Base-by-base conservation (phyloP, 768 basidiomycete genomes). In the Leccinum aurantiacum region DNA sequence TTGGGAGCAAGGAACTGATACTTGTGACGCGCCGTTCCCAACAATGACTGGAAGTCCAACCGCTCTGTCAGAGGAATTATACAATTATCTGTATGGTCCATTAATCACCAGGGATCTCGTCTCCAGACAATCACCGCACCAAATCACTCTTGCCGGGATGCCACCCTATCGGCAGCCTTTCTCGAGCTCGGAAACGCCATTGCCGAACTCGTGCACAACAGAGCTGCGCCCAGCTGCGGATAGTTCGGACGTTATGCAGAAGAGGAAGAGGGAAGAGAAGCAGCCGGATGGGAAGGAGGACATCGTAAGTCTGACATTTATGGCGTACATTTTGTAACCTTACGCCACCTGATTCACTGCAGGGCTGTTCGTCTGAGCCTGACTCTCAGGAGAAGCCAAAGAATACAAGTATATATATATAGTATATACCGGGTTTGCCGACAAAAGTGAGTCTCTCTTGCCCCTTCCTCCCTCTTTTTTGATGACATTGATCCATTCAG, bases 401-500 rank as follows among this genome's bases (percentile, higher is more conserved):
- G 46, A 22, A 47, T 22, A 9, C 0, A 27, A 27, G 27, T 1
- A 27, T 27, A 27, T 27, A 27, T 27, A 27, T 9, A 4, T n/a
- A 41, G 29, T 9, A 41, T 9, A n/a, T 44, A n/a, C 15, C 0
- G n/a, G 41, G n/a, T 44, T n/a, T 44, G 41, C n/a, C 4, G n/a
- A n/a, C 7, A 10, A 4, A 4, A 0, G 41, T n/a, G 9, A 44
- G n/a, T 44, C n/a, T 44, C 38, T 25, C 38, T n/a, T 22, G 9
- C 15, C 22, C 9, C 14, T 4, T 11, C 6, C 5, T 46, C n/a
- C 6, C 4, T 11, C 19, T 3, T 4, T 38, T 49, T 38, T 22
- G 3, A 33, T 65, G 3, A 65, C 3, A 17, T 15, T 3, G n/a
- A 14, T 57, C 14, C 8, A 13, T 47, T 14, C 24, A 64, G 63